These are phyloP conservation scores for Penicillium samsonianum DNA, from an alignment of 495 filamentous ascomycete genomes.

Conservation along the genomic window DNA sequence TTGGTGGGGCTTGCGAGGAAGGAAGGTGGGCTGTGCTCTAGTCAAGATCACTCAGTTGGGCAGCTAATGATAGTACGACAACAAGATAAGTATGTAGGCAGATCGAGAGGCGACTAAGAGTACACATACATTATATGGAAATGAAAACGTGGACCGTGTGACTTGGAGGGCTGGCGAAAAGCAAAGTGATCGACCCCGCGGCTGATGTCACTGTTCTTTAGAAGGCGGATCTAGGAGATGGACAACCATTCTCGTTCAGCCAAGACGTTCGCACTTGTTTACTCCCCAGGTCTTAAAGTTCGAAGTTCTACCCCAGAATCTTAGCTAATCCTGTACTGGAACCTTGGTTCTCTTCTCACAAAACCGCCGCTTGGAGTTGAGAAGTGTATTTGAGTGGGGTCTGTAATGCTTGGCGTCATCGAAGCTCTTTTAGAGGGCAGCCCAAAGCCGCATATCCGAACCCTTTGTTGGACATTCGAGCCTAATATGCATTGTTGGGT, in stretches of 20 bases:
- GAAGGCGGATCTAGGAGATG: background rate
- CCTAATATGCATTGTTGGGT: background rate
- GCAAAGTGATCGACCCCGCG: constrained; percentile 23
- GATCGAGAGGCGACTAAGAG: too few relatives aligned
- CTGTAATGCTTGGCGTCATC: background rate
- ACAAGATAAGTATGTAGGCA: background rate
- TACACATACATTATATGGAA: background rate
- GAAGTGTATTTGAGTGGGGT: background rate
- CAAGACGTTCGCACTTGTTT: background rate
- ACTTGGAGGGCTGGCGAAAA: constrained; percentile 3
- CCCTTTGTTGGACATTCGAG: background rate
- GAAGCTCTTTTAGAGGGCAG: background rate
- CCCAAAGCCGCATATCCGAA: background rate
- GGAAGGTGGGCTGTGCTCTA: background rate
- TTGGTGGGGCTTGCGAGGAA: background rate
- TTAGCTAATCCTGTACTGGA: background rate
- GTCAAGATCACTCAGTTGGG: background rate
- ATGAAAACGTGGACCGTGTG: background rate
- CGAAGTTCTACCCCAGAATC: background rate
- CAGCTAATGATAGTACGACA: background rate
- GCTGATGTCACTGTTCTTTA: constrained; percentile 25
- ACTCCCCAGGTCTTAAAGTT: background rate
- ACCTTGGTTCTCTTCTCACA: constrained; percentile 7
- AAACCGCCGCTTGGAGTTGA: background rate
- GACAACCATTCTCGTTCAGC: background rate